These are phyloP conservation scores for Scutellaria barbata DNA, from an alignment of 257 asterid genomes.

Conservation along the genomic window DNA sequence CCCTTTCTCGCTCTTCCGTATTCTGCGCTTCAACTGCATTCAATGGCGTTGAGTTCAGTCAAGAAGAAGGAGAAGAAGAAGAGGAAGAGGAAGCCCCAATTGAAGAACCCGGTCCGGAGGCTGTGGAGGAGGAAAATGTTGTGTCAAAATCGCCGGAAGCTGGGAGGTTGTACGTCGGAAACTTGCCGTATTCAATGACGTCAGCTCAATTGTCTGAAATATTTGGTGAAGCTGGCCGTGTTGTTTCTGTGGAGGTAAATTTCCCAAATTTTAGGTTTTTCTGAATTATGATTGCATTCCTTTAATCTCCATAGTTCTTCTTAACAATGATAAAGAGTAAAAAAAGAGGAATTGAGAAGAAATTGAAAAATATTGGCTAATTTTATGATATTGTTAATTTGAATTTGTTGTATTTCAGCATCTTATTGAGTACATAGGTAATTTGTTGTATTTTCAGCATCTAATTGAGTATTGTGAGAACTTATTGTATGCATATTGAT, in stretches of 20 bases:
- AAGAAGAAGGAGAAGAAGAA: slow-evolving; percentile 41
- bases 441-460: neutral
- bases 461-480: neutral
- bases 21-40: slow-evolving; percentile 43
- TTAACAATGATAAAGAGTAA: neutral
- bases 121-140: slow-evolving; percentile 38
- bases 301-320: slow-evolving; percentile 23
- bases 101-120: slow-evolving; percentile 40
- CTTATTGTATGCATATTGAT: neutral
- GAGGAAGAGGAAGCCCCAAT: slow-evolving; percentile 36
- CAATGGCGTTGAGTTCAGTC: slow-evolving; percentile 44
- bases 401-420: neutral
- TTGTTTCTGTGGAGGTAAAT: slow-evolving; percentile 74
- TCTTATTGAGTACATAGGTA: neutral
- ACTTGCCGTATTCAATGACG: slow-evolving; percentile 82
- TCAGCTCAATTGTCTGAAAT: slow-evolving; percentile 75
- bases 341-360: too few relatives aligned
- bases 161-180: slow-evolving; percentile 85
- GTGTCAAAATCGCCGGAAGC: slow-evolving; percentile 50
- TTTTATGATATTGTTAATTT: too few relatives aligned
- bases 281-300: slow-evolving; percentile 10
- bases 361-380: too few relatives aligned
- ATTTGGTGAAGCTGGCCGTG: slow-evolving; percentile 82
- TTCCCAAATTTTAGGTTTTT: neutral
- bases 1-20: slow-evolving; percentile 33